Evolutionary conservation across 371 early-diverging fungal species (phyloP), one percentile per base, ranked within the genome.

Genomic region (Rozella allomycis): DNA sequence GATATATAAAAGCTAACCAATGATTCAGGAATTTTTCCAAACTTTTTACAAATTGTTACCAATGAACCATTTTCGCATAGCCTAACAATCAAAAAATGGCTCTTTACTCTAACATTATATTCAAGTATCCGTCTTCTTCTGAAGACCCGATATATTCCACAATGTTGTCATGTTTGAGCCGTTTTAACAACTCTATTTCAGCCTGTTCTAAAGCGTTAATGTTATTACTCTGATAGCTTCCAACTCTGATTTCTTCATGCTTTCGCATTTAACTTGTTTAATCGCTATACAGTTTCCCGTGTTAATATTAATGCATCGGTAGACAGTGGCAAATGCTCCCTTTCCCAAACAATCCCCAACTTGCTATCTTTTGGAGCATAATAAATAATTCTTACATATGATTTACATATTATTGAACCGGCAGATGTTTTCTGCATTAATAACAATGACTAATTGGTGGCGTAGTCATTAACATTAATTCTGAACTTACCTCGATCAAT

Each of bases 61-160:
- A 96, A 61, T 2, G 90, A 90, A 7, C 96, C 96, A 41, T 85
- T 81, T 47, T 93, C 93, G 23, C 85, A 90, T 49, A 69, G 78
- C 56, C 70, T 50, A 25, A 23, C 11, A n/a, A 16, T 13, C 3
- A 21, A 29, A 17, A 7, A 6, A 2, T 20, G 31, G 6, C 18
- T 19, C 26, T 47, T 33, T 56, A 77, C 74, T 87, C 91, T 48
- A 90, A 60, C 12, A 86, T 66, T 32, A 90, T 75, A 45, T 80
- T 73, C 16, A 87, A 49, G 35, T 67, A 57, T 5, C 59, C 58
- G 16, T 62, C 51, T 2, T 72, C 74, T 31, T 70, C 71, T 16
- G 78, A 64, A 47, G 76, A 85, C 0, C 84, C 87, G 21, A 67
- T 47, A 39, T 87, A 87, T 21, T 74, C 68, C 25, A 90, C 83